Base-by-base conservation (phyloP, 2,329 filamentous ascomycete genomes). In the Colletotrichum sp. region DNA sequence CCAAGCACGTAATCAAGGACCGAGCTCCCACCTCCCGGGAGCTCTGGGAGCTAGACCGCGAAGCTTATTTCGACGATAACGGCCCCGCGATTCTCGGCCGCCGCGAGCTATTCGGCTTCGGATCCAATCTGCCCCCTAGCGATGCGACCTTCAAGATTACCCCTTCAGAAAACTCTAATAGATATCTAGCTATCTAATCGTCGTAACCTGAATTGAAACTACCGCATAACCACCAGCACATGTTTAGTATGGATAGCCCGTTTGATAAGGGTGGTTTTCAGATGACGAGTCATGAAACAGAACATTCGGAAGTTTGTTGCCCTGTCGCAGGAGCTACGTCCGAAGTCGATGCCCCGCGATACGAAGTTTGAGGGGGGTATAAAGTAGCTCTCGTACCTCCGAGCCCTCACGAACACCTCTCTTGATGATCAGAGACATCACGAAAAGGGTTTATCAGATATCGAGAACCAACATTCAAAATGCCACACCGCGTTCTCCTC, bases 401-500 rank as follows among this genome's bases (percentile, higher is more conserved):
- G 55, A 16, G 1, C 18, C 21, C 26, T 34, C 38, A 52, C 58
- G 18, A 34, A 18, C n/a, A n/a, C n/a, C n/a, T n/a, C n/a, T n/a
- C n/a, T n/a, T n/a, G n/a, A n/a, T n/a, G n/a, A n/a, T n/a, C n/a
- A n/a, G 55, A 16, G 1, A 28, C 21, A 36, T 34, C 38, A 52
- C 58, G 18, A 34, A 18, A 34, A 16, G 18, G 30, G 26, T 32
- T n/a, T n/a, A 61, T 61, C 30, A 62, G n/a, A 21, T 52, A 13
- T 48, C 8, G 34, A n/a, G 5, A 13, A 8, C 3, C n/a, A 34
- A 6, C 3, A 8, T 13, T n/a, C n/a, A 67, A 43, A 8, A 76
- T 76, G 71, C 32, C 74, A n/a, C 58, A 38, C 21, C 70, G 65
- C 32, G 71, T 76, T 52, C 70, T 76, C 21, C 32, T 87, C 15